phyloP scores from a whole-genome alignment of 1,139 yeast species.

The Scheffersomyces illinoinensis region DNA sequence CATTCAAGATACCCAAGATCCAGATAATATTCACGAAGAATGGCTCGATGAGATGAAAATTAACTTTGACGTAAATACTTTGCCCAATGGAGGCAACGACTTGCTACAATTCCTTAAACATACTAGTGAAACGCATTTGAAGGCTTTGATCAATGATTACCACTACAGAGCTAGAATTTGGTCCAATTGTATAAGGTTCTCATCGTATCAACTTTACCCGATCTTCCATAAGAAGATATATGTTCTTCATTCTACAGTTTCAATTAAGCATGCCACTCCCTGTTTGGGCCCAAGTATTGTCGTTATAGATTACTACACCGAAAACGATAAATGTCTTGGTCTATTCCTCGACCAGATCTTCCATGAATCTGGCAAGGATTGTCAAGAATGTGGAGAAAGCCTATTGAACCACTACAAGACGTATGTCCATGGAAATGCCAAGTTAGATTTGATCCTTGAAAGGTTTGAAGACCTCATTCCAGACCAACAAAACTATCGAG shows the following conservation, averaged over 20 bases:
- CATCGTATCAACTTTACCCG: constrained; percentile 48
- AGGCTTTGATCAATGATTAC: constrained; percentile 27
- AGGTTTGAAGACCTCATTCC: constrained; percentile 48
- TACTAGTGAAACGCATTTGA: constrained; percentile 32
- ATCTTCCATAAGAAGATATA: constrained; percentile 73
- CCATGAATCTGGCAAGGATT: constrained; percentile 61
- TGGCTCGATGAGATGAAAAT: constrained; percentile 30
- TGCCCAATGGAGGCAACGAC: constrained; percentile 40
- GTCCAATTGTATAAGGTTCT: constrained; percentile 39
- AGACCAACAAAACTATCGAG: constrained; percentile 56
- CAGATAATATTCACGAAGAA: constrained; percentile 21
- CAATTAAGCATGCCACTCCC: constrained; percentile 84
- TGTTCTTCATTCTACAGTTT: constrained; percentile 78
- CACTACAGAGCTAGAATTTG: constrained; percentile 39
- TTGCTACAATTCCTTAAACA: constrained; percentile 40
- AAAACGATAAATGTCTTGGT: constrained; percentile 87
- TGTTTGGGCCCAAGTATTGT: constrained; percentile 88
- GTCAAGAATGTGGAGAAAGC: constrained; percentile 80
- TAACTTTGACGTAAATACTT: constrained; percentile 23
- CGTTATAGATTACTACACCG: constrained; percentile 85
- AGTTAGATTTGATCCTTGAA: constrained; percentile 76
- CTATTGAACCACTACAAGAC: constrained; percentile 77
- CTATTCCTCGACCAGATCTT: constrained; percentile 82
- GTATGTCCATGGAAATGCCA: constrained; percentile 87
- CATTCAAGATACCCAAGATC: constrained; percentile 17